A percentile compares a stretch with the other conserved stretches of the same genome.
Evolutionary conservation across 768 basidiomycete genomes (phyloP).

Genomic region (Podaxis sp.): DNA sequence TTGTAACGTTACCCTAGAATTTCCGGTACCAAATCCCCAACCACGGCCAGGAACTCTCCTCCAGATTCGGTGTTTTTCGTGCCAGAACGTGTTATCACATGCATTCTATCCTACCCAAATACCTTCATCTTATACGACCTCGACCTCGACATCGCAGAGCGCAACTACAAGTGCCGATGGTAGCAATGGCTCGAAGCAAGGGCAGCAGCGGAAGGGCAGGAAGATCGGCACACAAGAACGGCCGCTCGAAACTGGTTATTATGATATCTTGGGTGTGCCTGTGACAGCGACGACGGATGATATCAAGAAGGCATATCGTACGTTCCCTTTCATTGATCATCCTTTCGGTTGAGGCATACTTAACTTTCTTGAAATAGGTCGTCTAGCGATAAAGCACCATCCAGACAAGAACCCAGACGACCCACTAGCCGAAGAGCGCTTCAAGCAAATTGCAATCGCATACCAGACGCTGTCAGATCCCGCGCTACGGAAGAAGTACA

Average conservation of each 20-base stretch:
- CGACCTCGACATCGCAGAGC: constrained; percentile 8
- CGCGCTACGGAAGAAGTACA: constrained; percentile 77
- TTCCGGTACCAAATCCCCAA: constrained; percentile 58
- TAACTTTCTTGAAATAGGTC: constrained; percentile 41
- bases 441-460: constrained; percentile 89
- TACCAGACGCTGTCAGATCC: constrained; percentile 86
- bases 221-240: constrained; percentile 89
- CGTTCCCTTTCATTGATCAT: constrained; percentile 24
- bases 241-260: constrained; percentile 89
- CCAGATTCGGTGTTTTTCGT: constrained; percentile 69
- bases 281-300: constrained; percentile 79
- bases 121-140: constrained; percentile 22
- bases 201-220: constrained; percentile 48
- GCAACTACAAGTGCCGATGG: constrained; percentile 6
- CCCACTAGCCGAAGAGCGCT: constrained; percentile 81
- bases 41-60: constrained; percentile 61
- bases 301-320: constrained; percentile 90
- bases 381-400: constrained; percentile 87
- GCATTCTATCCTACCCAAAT: constrained; percentile 69
- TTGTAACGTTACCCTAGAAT: constrained; percentile 63
- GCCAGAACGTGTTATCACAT: constrained; percentile 58
- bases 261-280: constrained; percentile 78
- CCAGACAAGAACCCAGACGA: constrained; percentile 93
- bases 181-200: constrained; percentile 22
- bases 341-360: neutral